Base-by-base conservation (phyloP, 305 asterid species). In the Andrographis paniculata region DNA sequence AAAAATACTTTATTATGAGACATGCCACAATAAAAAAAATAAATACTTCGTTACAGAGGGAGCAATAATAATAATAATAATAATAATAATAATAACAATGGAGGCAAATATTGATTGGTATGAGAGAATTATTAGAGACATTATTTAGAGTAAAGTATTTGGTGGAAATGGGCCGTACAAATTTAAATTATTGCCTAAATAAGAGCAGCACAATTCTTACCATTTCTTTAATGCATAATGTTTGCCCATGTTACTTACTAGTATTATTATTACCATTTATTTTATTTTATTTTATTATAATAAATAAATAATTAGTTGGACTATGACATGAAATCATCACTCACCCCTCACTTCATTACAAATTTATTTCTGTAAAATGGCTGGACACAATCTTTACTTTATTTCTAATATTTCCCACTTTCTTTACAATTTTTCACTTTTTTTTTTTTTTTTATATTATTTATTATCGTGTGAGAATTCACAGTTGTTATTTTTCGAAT, bases 191-290 rank as follows among this genome's bases (percentile, higher is more conserved):
- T 43, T 18, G 48, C 58, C 33, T 5, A 14, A 59, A 51, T 36
- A 50, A 43, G 53, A 35, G 58, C 53, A 33, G 47, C 65, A 50
- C 17, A 56, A 36, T 10, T 46, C 31, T 45, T 19, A 20, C 36
- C 24, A 56, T 10, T 37, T 45, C 38, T 20, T 59, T 45, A 22
- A 22, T 33, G 31, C 39, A 37, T 46, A 42, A n/a, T 37, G 16
- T 50, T 30, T 33, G 13, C 30, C 4, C 30, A 58, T 20, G 33
- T 53, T 42, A 57, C 57, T 61, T 22, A 6, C 18, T 11, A 31
- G 11, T 38, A 38, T 43, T 50, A 58, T 54, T 46, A 40, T 40
- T 37, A 37, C 42, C 14, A n/a, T n/a, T n/a, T n/a, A n/a, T n/a
- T n/a, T n/a, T n/a, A n/a, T n/a, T n/a, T n/a, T n/a, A n/a, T n/a